Evolutionary conservation across 768 basidiomycete species (phyloP).

Genomic region (Suillus discolor): DNA sequence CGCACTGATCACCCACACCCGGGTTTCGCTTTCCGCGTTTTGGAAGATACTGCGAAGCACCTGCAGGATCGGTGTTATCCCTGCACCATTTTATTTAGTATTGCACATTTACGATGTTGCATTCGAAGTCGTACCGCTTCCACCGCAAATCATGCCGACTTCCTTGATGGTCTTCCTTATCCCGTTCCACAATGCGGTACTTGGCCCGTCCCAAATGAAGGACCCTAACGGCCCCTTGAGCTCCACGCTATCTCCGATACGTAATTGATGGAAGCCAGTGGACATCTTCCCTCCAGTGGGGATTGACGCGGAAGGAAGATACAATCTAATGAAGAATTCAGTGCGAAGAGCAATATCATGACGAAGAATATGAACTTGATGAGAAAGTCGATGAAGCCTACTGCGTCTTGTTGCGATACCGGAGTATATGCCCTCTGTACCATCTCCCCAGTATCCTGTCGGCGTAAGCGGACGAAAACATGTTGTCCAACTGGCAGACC

Average conservation of each 20-base stretch:
- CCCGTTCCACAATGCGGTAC: conserved; percentile 40
- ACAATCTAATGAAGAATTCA: conserved; percentile 37
- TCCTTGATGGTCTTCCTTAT: conserved; percentile 36
- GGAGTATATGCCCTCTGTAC: conserved; percentile 65
- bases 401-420: conserved; percentile 43
- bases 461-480: conserved; percentile 51
- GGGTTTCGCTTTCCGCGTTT: conserved; percentile 41
- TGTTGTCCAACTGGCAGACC: conserved; percentile 65
- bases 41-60: conserved; percentile 49
- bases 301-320: conserved; percentile 38
- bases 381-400: conserved; percentile 53
- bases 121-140: conserved; percentile 43
- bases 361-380: conserved; percentile 43
- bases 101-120: not conserved
- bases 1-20: conserved; percentile 49
- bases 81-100: conserved; percentile 19
- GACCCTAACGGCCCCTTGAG: conserved; percentile 63
- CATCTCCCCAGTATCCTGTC: conserved; percentile 43
- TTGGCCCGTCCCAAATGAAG: conserved; percentile 52
- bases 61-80: conserved; percentile 62
- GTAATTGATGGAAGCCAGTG: conserved; percentile 46
- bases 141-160: conserved; percentile 59
- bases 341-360: conserved; percentile 1
- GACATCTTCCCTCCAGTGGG: conserved; percentile 57
- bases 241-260: conserved; percentile 51